These are phyloP conservation scores for Lipomyces yarrowii DNA, from an alignment of 1,139 yeast species.

Conservation along the genomic window DNA sequence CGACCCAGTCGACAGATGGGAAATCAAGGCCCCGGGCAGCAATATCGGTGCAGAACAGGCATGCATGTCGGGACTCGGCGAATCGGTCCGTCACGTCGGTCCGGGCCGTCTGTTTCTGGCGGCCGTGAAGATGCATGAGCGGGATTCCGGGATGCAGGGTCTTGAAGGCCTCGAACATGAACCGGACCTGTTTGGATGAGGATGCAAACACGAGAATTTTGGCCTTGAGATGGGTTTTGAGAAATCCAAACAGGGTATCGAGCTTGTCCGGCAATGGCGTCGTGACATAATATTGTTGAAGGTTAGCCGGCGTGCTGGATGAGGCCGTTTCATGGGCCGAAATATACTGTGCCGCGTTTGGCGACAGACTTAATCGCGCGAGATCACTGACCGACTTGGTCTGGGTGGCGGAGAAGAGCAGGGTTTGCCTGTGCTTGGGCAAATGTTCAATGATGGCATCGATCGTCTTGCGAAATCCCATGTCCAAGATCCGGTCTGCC, in stretches of 20 bases:
- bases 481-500: conserved; percentile 93
- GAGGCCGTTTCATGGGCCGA: conserved; percentile 54
- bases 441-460: conserved; percentile 83
- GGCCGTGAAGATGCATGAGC: conserved; percentile 86
- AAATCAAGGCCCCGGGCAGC: conserved; percentile 97
- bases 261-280: conserved; percentile 78
- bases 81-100: conserved; percentile 87
- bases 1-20: conserved; percentile 97
- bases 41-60: conserved; percentile 93
- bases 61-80: conserved; percentile 81
- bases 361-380: conserved; percentile 79
- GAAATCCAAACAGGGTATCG: conserved; percentile 84
- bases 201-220: conserved; percentile 89
- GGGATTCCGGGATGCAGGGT: conserved; percentile 96
- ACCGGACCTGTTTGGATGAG: conserved; percentile 94
- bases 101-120: conserved; percentile 92
- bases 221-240: conserved; percentile 81
- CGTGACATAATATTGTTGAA: conserved; percentile 79
- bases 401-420: conserved; percentile 91
- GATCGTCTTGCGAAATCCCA: conserved; percentile 90
- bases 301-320: conserved; percentile 74
- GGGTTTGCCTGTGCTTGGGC: conserved; percentile 80
- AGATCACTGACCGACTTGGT: conserved; percentile 83
- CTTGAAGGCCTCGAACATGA: conserved; percentile 86
- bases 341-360: conserved; percentile 64